Conservation (phyloP, 2,329 filamentous ascomycete genomes). For the Alternaria ventricosa region DNA sequence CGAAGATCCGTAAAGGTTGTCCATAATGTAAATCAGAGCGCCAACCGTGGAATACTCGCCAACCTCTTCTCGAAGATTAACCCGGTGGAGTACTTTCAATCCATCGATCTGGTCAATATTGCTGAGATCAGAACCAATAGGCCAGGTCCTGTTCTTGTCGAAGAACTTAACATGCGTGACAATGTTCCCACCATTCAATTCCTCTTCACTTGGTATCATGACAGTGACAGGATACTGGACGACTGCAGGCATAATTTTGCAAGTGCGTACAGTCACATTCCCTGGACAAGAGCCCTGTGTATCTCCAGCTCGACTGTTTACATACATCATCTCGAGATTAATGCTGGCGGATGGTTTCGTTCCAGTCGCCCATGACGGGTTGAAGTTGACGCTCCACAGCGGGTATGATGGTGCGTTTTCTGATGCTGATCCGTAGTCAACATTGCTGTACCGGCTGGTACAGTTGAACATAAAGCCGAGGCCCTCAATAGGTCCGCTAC, state of each 20-base stretch:
- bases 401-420: conserved; percentile 10
- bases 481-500: conserved; percentile 20
- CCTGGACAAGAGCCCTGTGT: too few species aligned
- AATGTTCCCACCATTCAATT: conserved; percentile 25
- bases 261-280: conserved; percentile 17
- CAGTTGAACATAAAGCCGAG: conserved; percentile 29
- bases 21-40: conserved; percentile 26
- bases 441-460: conserved; percentile 10
- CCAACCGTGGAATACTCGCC: conserved; percentile 16
- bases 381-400: conserved; percentile 27
- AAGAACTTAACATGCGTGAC: conserved; percentile 33
- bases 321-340: conserved; percentile 26
- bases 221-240: conserved; percentile 31
- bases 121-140: conserved; percentile 10
- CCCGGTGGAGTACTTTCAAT: too few species aligned
- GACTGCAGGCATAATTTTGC: conserved; percentile 25
- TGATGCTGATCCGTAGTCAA: conserved; percentile 17
- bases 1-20: conserved; percentile 26
- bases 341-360: conserved; percentile 24
- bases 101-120: conserved; percentile 19
- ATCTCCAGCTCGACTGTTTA: too few species aligned
- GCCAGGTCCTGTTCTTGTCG: conserved; percentile 11
- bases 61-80: too few species aligned
- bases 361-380: conserved; percentile 13
- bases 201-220: conserved; percentile 32